Conservation (phyloP, 2,329 filamentous ascomycete species). For the Neonectria punicea region DNA sequence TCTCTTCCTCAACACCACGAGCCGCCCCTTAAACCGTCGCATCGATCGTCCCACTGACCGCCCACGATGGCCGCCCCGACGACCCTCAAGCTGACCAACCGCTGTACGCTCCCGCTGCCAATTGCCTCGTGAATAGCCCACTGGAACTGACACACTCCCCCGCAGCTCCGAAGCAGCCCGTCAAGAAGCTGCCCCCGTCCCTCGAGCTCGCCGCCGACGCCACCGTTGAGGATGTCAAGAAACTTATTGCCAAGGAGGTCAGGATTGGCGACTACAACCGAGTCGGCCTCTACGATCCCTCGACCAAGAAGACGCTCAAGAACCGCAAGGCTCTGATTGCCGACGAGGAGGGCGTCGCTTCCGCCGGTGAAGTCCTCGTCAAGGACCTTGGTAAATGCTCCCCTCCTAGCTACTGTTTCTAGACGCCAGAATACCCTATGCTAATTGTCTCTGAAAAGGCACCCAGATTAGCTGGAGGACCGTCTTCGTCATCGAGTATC, state of each 20-base stretch:
- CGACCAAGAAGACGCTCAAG: conserved; percentile 71
- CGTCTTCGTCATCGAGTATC: conserved; percentile 95
- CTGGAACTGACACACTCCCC: conserved; percentile 3
- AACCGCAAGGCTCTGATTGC: conserved; percentile 66
- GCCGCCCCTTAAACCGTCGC: background rate
- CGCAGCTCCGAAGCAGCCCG: conserved; percentile 59
- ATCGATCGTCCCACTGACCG: conserved; percentile 11
- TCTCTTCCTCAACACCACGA: conserved; percentile 9
- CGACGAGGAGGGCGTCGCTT: conserved; percentile 60
- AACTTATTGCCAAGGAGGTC: conserved; percentile 61
- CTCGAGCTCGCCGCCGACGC: conserved; percentile 61
- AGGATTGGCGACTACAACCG: conserved; percentile 68
- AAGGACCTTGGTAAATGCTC: conserved; percentile 84
- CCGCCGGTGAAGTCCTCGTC: conserved; percentile 74
- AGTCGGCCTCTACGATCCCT: conserved; percentile 69
- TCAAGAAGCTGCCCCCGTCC: conserved; percentile 64
- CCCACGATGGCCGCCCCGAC: conserved; percentile 47
- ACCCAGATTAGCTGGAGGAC: conserved; percentile 91
- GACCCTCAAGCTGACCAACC: conserved; percentile 56
- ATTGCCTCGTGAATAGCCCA: background rate
- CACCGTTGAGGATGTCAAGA: conserved; percentile 71
- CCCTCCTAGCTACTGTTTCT: background rate
- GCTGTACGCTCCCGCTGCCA: conserved; percentile 44
- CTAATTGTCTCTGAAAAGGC: conserved; percentile 60
- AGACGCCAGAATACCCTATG: background rate